Evolutionary conservation across 768 basidiomycete genomes (phyloP), one percentile per base, ranked within the genome.

Genomic region (Leccinum barrowsii): DNA sequence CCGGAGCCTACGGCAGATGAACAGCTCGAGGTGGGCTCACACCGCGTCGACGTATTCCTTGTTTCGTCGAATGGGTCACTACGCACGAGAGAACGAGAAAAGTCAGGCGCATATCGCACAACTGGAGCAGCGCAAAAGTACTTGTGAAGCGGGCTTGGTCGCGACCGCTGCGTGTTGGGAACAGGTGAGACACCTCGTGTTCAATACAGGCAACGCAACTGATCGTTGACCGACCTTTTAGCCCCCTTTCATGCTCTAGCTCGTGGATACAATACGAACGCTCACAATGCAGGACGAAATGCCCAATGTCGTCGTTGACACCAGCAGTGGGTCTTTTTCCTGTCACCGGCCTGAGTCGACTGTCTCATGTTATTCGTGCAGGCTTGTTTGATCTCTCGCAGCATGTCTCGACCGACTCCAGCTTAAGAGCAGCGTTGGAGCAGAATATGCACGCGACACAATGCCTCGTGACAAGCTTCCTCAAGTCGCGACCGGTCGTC

Each of bases 111-210:
- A 81, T 56, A 82, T 90, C 54, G 78, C 79, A 48, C 82, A 86
- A 61, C 70, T 93, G 30, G 87, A 91, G 69, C 78, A 77, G 59
- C 80, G 84, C 62, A 86, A 85, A 70, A 78, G 74, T 53, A 82
- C 81, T 19, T 87, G 84, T 64, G 87, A 92, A 69, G 85, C 85
- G 3, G 84, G 87, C 59, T 68, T 92, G 58, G 82, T 85, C 54
- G 87, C 85, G 30, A 85, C 92, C 65, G 83, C 87, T 35, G 85
- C 87, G 5, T 91, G 87, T 68, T 94, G 92, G 91, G 78, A 81
- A 54, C 87, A 89, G 79, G 89, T 92, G 72, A 51, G 73, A 40
- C n/a, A 48, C 55, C 48, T 64, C 10, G 19, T 26, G 4, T 22
- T 11, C 12, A 5, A 5, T 26, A 12, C 26, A 6, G 32, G 2